A percentile compares a stretch with the other conserved stretches of the same genome.
phyloP scores from a whole-genome alignment of 768 basidiomycete species.

The Mycena vitilis region DNA sequence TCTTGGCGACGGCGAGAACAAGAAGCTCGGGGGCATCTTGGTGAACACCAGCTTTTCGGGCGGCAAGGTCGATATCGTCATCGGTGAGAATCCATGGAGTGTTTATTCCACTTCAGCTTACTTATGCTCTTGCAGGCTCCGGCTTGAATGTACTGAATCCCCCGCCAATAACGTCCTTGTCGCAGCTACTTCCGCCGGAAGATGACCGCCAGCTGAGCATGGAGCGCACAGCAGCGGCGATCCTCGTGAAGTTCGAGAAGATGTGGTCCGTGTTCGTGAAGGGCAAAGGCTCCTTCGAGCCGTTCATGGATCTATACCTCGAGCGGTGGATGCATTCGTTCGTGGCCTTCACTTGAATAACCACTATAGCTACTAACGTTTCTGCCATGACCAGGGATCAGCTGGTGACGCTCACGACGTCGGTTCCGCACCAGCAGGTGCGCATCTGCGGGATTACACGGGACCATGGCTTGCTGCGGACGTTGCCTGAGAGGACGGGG shows the following conservation, averaged over 20 bases:
- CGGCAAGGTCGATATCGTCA: slow-evolving; percentile 78
- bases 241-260: slow-evolving; percentile 80
- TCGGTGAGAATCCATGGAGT: slow-evolving; percentile 64
- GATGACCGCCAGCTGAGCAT: slow-evolving; percentile 59
- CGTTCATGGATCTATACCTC: slow-evolving; percentile 85
- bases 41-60: slow-evolving; percentile 89
- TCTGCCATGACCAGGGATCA: slow-evolving; percentile 71
- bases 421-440: slow-evolving; percentile 73
- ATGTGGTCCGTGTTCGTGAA: slow-evolving; percentile 83
- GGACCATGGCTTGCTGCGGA: slow-evolving; percentile 89
- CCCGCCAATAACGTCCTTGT: slow-evolving; percentile 84
- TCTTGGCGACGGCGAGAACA: slow-evolving; percentile 58
- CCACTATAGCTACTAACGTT: not conserved
- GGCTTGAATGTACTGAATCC: slow-evolving; percentile 89
- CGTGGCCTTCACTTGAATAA: slow-evolving; percentile 47
- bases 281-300: slow-evolving; percentile 76
- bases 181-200: slow-evolving; percentile 66
- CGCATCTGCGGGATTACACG: slow-evolving; percentile 88
- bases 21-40: slow-evolving; percentile 92
- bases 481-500: slow-evolving; percentile 67
- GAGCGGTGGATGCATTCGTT: slow-evolving; percentile 93
- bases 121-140: slow-evolving; percentile 66
- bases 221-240: slow-evolving; percentile 79
- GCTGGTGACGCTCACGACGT: slow-evolving; percentile 83
- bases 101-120: not conserved